These are phyloP conservation scores for Forsythia suspensa DNA, from an alignment of 257 asterid species.

Conservation along the genomic window DNA sequence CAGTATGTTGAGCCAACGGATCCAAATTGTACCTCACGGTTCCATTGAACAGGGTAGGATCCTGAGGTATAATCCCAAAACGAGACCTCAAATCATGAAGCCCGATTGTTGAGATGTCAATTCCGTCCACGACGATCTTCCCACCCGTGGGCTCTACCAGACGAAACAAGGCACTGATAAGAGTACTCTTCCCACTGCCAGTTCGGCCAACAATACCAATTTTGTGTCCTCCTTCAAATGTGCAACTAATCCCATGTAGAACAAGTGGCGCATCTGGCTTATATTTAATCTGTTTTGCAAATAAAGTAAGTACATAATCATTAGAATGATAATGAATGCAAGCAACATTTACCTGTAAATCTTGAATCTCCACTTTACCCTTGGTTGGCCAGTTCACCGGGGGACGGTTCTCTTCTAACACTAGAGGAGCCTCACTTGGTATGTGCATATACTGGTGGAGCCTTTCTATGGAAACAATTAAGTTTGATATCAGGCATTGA, in stretches of 20 bases:
- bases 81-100: slow-evolving; percentile 91
- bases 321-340: not conserved
- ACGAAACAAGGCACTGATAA: slow-evolving; percentile 85
- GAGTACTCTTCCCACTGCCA: slow-evolving; percentile 97
- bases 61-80: slow-evolving; percentile 95
- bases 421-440: slow-evolving; percentile 85
- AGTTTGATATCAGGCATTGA: slow-evolving; percentile 85
- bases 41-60: slow-evolving; percentile 92
- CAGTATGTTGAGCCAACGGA: slow-evolving; percentile 75
- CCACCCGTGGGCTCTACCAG: slow-evolving; percentile 91
- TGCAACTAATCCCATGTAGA: slow-evolving; percentile 81
- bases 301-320: slow-evolving; percentile 12
- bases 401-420: slow-evolving; percentile 71
- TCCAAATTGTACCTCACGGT: slow-evolving; percentile 89
- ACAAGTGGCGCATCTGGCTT: slow-evolving; percentile 81
- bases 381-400: slow-evolving; percentile 72
- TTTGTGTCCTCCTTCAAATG: slow-evolving; percentile 80
- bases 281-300: slow-evolving; percentile 64
- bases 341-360: slow-evolving; percentile 60
- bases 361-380: slow-evolving; percentile 88
- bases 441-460: slow-evolving; percentile 81
- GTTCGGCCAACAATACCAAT: slow-evolving; percentile 96
- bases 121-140: slow-evolving; percentile 81
- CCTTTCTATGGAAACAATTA: slow-evolving; percentile 86
- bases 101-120: slow-evolving; percentile 71